Conservation (phyloP, 441 rosid species). For the Brassica hybrid region DNA sequence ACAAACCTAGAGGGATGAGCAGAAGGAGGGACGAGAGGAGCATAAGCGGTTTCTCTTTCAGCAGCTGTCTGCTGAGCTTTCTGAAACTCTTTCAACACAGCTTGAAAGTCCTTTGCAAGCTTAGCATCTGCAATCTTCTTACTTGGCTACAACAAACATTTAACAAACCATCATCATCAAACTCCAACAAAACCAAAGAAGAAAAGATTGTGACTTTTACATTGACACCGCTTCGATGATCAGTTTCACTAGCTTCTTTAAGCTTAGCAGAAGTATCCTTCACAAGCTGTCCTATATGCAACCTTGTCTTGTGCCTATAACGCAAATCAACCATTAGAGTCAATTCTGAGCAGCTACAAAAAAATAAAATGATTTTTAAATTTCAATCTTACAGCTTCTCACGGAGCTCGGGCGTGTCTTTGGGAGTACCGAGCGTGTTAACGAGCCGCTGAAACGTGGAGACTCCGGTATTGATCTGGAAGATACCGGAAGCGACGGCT, state of each 20-base stretch:
- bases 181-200: too few relatives aligned
- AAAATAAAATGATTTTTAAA: too few relatives aligned
- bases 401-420: conserved; percentile 92
- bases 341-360: too few relatives aligned
- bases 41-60: conserved; percentile 85
- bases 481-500: conserved; percentile 89
- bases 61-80: conserved; percentile 94
- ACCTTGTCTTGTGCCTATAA: conserved; percentile 90
- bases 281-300: conserved; percentile 84
- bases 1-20: conserved; percentile 74
- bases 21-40: conserved; percentile 79
- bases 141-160: conserved; percentile 83
- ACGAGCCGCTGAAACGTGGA: conserved; percentile 87
- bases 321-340: too few relatives aligned
- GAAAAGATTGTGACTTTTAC: too few relatives aligned
- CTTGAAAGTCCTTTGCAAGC: conserved; percentile 96
- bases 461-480: conserved; percentile 95
- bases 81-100: conserved; percentile 91
- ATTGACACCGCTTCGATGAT: conserved; percentile 74
- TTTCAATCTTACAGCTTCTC: conserved; percentile 99
- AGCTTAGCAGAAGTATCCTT: conserved; percentile 95
- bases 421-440: conserved; percentile 94
- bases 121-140: conserved; percentile 95
- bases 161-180: too few relatives aligned
- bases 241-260: conserved; percentile 88